Percentiles rank a stretch among this genome's conserved stretches.
Evolutionary conservation across 192 early-diverging fungal genomes (phyloP).

Genomic region (Coemansia umbellata): DNA sequence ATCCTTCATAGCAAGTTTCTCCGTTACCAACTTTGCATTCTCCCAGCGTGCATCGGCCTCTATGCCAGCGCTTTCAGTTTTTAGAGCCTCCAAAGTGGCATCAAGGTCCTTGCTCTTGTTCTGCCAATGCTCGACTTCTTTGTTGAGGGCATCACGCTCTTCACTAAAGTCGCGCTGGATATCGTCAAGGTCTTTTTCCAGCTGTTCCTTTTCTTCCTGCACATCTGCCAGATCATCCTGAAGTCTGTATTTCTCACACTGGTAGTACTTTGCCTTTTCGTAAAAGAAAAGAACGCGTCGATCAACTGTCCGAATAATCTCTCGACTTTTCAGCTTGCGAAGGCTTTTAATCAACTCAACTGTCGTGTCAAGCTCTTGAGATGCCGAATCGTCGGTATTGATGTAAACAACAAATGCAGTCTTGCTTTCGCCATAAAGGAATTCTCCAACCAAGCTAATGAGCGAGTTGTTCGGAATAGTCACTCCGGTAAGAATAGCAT

Average conservation of each 20-base stretch:
- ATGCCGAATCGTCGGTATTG: constrained; percentile 20
- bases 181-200: constrained; percentile 48
- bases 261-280: constrained; percentile 53
- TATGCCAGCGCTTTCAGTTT: constrained; percentile 20
- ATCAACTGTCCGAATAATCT: constrained; percentile 30
- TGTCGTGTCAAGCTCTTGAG: constrained; percentile 9
- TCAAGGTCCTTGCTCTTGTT: constrained; percentile 31
- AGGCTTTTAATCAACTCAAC: constrained; percentile 26
- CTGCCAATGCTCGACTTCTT: constrained; percentile 49
- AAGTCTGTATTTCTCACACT: constrained; percentile 46
- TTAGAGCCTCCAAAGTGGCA: constrained; percentile 17
- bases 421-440: constrained; percentile 45
- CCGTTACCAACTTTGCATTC: constrained; percentile 40
- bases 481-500: constrained; percentile 28
- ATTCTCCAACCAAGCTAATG: constrained; percentile 29
- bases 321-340: constrained; percentile 43
- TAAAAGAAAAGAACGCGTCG: constrained; percentile 48
- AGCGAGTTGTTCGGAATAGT: constrained; percentile 33
- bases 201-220: constrained; percentile 36
- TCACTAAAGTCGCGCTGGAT: constrained; percentile 47
- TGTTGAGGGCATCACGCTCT: constrained; percentile 36
- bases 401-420: constrained; percentile 43
- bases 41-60: constrained; percentile 47
- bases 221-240: constrained; percentile 37
- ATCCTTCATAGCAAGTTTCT: constrained; percentile 44